Conservation (phyloP, 2,329 filamentous ascomycete species). For the Cladosporium sp. region DNA sequence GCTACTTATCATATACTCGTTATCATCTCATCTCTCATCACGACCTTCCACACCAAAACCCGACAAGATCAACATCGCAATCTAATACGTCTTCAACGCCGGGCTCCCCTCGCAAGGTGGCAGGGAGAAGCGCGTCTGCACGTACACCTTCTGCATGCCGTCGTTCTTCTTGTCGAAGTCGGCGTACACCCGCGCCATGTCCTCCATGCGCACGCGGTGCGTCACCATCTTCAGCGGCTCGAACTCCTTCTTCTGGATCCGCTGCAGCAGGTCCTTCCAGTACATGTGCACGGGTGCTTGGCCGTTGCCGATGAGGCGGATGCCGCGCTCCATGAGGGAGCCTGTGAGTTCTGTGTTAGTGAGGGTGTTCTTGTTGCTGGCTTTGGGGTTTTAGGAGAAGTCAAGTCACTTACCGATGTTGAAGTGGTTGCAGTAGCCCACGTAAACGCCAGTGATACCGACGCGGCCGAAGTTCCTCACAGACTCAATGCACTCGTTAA, state of each 20-base stretch:
- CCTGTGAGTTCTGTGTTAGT: slow-evolving; percentile 37
- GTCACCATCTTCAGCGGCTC: slow-evolving; percentile 77
- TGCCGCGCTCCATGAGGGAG: slow-evolving; percentile 79
- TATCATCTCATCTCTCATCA: not conserved
- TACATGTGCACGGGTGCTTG: slow-evolving; percentile 76
- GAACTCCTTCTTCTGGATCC: slow-evolving; percentile 64
- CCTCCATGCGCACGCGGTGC: slow-evolving; percentile 60
- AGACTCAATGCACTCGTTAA: slow-evolving; percentile 77
- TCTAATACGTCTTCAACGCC: slow-evolving; percentile 6
- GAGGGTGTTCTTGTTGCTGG: not conserved
- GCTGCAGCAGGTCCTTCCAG: slow-evolving; percentile 69
- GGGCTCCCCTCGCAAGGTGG: slow-evolving; percentile 50
- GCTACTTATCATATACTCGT: not conserved
- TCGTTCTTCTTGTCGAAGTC: slow-evolving; percentile 68
- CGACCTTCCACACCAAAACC: not conserved
- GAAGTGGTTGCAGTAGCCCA: slow-evolving; percentile 71
- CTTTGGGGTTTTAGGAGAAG: not conserved
- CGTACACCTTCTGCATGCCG: slow-evolving; percentile 76
- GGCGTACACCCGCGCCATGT: slow-evolving; percentile 50
- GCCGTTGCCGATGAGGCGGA: slow-evolving; percentile 68
- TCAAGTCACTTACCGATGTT: slow-evolving; percentile 56
- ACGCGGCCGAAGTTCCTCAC: slow-evolving; percentile 68
- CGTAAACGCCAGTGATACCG: slow-evolving; percentile 71
- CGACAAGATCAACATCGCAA: not conserved
- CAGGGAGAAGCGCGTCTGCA: slow-evolving; percentile 55